These are phyloP conservation scores for Cercophora samala DNA, from an alignment of 495 filamentous ascomycete genomes.

Conservation along the genomic window DNA sequence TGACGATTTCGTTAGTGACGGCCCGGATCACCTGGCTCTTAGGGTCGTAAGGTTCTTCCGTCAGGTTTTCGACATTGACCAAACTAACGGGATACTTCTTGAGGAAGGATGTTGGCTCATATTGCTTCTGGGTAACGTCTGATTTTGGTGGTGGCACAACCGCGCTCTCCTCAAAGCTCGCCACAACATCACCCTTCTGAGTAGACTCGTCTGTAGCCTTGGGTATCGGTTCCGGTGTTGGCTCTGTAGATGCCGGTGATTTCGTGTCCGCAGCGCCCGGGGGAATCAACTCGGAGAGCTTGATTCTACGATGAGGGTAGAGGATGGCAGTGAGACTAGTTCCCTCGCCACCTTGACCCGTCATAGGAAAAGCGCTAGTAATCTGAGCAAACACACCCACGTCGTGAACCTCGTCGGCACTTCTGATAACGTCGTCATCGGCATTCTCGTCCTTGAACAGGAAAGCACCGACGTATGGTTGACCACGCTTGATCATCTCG, in stretches of 20 bases:
- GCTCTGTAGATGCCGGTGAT: constrained; percentile 39
- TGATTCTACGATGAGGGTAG: constrained; percentile 94
- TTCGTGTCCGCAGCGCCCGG: constrained; percentile 47
- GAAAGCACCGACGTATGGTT: constrained; percentile 97
- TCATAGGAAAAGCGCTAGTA: constrained; percentile 85
- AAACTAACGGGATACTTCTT: constrained; percentile 86
- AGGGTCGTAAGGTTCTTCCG: constrained; percentile 82
- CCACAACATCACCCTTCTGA: constrained; percentile 86
- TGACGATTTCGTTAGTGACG: constrained; percentile 94
- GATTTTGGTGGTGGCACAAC: constrained; percentile 44
- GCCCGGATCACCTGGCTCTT: constrained; percentile 83
- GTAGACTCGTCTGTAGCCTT: constrained; percentile 43
- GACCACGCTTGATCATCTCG: constrained; percentile 96
- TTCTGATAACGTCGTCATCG: constrained; percentile 87
- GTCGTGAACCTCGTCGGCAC: constrained; percentile 83
- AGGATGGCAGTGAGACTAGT: constrained; percentile 82
- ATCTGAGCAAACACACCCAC: constrained; percentile 97
- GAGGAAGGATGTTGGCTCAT: constrained; percentile 89
- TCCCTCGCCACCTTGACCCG: constrained; percentile 43
- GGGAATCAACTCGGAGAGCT: constrained; percentile 74
- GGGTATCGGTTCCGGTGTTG: constrained; percentile 55
- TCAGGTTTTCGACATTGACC: constrained; percentile 89
- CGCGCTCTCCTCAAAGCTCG: constrained; percentile 87
- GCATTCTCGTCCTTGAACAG: constrained; percentile 93
- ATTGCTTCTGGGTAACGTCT: constrained; percentile 51